These are phyloP conservation scores for Sanghuangporus weigelae DNA, from an alignment of 1,284 basidiomycete genomes.

Conservation along the genomic window DNA sequence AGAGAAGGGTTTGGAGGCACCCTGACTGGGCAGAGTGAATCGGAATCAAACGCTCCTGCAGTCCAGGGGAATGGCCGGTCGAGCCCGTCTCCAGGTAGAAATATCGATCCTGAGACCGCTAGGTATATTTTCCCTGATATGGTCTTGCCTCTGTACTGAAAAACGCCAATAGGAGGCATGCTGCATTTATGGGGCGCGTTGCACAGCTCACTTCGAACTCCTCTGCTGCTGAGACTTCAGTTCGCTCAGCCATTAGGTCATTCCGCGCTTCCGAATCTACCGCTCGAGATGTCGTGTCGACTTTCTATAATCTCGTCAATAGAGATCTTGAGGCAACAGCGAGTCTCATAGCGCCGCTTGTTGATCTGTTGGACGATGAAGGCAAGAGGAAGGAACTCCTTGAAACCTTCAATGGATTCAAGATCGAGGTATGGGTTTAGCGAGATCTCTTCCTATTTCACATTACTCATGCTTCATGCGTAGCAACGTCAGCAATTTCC, in stretches of 20 bases:
- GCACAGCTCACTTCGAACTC: slow-evolving; percentile 67
- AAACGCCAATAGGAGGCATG: slow-evolving; percentile 51
- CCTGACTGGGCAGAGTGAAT: slow-evolving; percentile 46
- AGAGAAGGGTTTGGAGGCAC: slow-evolving; percentile 62
- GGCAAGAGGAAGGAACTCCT: slow-evolving; percentile 80
- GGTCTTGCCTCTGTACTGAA: neutral
- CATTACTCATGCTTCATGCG: neutral
- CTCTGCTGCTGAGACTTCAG: slow-evolving; percentile 65
- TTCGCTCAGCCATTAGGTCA: slow-evolving; percentile 76
- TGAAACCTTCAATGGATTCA: slow-evolving; percentile 78
- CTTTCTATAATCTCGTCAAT: slow-evolving; percentile 83
- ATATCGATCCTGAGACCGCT: slow-evolving; percentile 46
- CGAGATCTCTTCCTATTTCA: neutral
- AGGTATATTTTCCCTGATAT: slow-evolving; percentile 39
- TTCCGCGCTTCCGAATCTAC: slow-evolving; percentile 77
- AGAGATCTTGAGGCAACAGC: slow-evolving; percentile 72
- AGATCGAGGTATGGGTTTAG: slow-evolving; percentile 60
- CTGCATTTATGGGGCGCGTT: slow-evolving; percentile 65
- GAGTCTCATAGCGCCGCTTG: slow-evolving; percentile 72
- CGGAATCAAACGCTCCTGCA: slow-evolving; percentile 18
- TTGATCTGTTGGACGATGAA: slow-evolving; percentile 78
- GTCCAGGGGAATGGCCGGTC: slow-evolving; percentile 32
- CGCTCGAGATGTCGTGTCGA: slow-evolving; percentile 82
- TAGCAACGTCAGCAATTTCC: slow-evolving; percentile 85
- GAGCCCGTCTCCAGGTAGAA: slow-evolving; percentile 42